phyloP scores from a whole-genome alignment of 352 stramenopile genomes.

The Phytophthora chlamydospora region DNA sequence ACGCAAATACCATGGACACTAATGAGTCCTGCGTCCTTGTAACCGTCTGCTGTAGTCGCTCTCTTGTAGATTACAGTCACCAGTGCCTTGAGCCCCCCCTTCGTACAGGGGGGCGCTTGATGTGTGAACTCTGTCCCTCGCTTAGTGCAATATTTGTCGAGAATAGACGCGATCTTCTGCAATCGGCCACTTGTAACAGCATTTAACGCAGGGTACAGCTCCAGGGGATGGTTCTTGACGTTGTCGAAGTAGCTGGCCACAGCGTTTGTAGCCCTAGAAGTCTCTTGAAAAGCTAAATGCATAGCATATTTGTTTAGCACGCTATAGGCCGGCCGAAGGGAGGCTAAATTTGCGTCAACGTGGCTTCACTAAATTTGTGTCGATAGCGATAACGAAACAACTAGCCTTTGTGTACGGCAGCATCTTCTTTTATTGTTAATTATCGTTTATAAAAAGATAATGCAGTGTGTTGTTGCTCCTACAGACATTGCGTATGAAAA shows the following conservation, averaged over 20 bases:
- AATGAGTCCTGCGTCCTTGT: constrained; percentile 3
- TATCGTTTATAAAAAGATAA: no score
- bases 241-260: constrained; percentile 13
- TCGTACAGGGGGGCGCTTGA: constrained; percentile 13
- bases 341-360: no score
- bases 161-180: constrained; percentile 16
- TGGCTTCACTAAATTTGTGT: no score
- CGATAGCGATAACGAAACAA: no score
- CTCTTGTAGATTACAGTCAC: neutral
- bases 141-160: constrained; percentile 12
- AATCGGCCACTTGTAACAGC: neutral
- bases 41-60: neutral
- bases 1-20: constrained; percentile 12
- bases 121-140: constrained; percentile 9
- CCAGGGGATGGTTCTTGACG: constrained; percentile 10
- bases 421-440: no score
- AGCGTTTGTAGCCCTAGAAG: constrained; percentile 9
- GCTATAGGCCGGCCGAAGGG: no score
- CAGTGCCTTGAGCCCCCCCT: neutral
- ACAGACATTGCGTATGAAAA: no score
- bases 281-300: constrained; percentile 11
- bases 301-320: constrained; percentile 12
- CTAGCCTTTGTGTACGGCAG: no score
- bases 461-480: no score
- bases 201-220: neutral